A percentile compares a stretch with the other conserved stretches of the same genome.
These are phyloP conservation scores for Hydnum rufescens DNA, from an alignment of 768 basidiomycete species.

Conservation along the genomic window DNA sequence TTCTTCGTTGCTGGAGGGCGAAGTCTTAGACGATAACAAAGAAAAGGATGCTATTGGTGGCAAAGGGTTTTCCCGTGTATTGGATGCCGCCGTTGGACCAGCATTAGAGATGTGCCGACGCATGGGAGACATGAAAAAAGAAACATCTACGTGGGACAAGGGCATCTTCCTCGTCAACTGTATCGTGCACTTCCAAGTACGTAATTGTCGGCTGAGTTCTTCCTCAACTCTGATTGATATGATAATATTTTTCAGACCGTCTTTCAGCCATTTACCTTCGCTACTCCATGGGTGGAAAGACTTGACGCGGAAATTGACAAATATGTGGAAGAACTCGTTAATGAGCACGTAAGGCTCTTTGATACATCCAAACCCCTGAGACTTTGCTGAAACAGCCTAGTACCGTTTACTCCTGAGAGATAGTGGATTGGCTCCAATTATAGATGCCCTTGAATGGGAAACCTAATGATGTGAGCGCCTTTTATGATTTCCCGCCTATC, in stretches of 20 bases:
- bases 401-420: conserved; percentile 21
- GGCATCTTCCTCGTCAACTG: conserved; percentile 77
- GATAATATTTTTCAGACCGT: conserved; percentile 28
- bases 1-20: conserved; percentile 58
- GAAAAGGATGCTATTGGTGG: conserved; percentile 10
- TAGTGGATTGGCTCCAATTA: conserved; percentile 23
- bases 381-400: conserved; percentile 12
- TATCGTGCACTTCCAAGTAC: conserved; percentile 59
- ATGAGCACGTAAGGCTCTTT: conserved; percentile 53
- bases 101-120: conserved; percentile 52
- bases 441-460: conserved; percentile 19
- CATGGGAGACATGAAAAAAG: conserved; percentile 33
- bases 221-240: neutral
- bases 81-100: conserved; percentile 75
- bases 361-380: neutral
- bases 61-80: conserved; percentile 41
- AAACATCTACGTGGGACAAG: conserved; percentile 61
- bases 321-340: conserved; percentile 42
- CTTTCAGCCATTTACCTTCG: conserved; percentile 50
- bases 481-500: no score
- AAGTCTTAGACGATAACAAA: conserved; percentile 12
- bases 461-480: conserved; percentile 19
- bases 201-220: conserved; percentile 11
- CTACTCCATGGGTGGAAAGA: conserved; percentile 33
- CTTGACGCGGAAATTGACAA: conserved; percentile 43